These are phyloP conservation scores for Podaxis sp. DNA, from an alignment of 768 basidiomycete genomes.

Conservation along the genomic window DNA sequence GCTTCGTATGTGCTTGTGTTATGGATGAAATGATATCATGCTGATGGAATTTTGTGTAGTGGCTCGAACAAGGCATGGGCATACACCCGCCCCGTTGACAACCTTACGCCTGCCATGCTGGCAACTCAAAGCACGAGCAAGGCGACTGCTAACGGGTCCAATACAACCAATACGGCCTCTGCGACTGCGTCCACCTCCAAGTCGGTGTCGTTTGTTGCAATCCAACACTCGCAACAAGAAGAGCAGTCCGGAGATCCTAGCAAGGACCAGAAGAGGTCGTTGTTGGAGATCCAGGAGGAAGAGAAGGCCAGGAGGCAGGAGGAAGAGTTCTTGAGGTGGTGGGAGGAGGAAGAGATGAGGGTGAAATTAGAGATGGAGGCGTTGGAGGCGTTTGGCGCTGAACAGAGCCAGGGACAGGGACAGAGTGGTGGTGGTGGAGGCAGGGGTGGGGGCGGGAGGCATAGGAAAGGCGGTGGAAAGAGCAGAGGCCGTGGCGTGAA, in stretches of 20 bases:
- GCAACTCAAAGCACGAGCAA: neutral
- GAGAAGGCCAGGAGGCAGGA: constrained; percentile 68
- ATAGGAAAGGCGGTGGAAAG: neutral
- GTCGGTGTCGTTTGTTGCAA: constrained; percentile 72
- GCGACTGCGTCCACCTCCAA: constrained; percentile 28
- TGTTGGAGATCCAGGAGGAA: constrained; percentile 86
- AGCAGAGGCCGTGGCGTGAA: neutral
- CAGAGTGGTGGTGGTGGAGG: neutral
- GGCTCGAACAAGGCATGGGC: constrained; percentile 67
- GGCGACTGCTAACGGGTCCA: neutral
- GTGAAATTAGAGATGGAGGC: constrained; percentile 46
- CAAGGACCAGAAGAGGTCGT: constrained; percentile 55
- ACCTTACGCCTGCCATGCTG: constrained; percentile 23
- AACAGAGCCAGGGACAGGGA: constrained; percentile 1
- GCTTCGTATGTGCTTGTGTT: constrained; percentile 44
- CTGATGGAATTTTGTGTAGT: neutral
- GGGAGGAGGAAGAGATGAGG: constrained; percentile 80
- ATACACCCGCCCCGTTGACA: constrained; percentile 46
- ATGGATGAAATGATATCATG: neutral
- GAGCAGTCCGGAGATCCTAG: constrained; percentile 34
- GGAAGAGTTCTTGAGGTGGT: constrained; percentile 86
- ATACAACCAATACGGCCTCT: constrained; percentile 20
- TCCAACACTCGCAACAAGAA: constrained; percentile 75
- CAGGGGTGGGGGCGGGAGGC: neutral
- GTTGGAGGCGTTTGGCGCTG: constrained; percentile 19